Base-by-base conservation (phyloP, 1,139 yeast species). In the Yamadazyma jaroonii region DNA sequence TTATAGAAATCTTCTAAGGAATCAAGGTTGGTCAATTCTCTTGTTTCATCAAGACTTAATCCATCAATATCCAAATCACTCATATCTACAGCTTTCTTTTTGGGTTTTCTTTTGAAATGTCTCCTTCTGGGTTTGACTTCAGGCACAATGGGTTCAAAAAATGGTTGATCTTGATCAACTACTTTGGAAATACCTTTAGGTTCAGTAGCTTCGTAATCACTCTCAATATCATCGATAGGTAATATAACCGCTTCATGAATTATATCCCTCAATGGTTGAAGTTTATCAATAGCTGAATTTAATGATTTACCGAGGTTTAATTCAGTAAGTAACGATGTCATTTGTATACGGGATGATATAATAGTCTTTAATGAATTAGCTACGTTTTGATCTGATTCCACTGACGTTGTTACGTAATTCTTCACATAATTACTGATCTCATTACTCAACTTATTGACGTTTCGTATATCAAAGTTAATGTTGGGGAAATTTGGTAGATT, bases 141-240 rank as follows among this genome's bases (percentile, higher is more conserved):
- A 3, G 78, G 80, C 24, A 72, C 61, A 22, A 75, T 69, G 29
- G 77, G 66, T 21, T 74, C 79, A 43, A 77, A 57, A 25, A 77
- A 61, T 0, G 82, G 80, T 32, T 66, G 65, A 11, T 46, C 48
- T 25, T 64, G 66, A 21, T 74, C 72, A 2, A 65, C 69, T 14
- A 81, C 77, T 4, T 66, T 66, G 8, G 62, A 67, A 12, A 80
- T 77, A 0, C 82, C 84, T 13, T 62, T 71, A 0, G 86, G 86
- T 46, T 79, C 82, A 0, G 74, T 74, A 2, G 20, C 22, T 9
- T 36, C 35, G 12, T 14, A 29, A 37, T 48, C 58, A 4, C 47
- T 49, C 4, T 47, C 50, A 3, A 73, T 79, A 6, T 41, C 49
- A 32, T 71, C 77, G 6, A 71, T 74, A 0, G 84, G 81, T 23